Evolutionary conservation across 2,329 filamentous ascomycete genomes (phyloP).

Genomic region (Pseudocercospora musae): DNA sequence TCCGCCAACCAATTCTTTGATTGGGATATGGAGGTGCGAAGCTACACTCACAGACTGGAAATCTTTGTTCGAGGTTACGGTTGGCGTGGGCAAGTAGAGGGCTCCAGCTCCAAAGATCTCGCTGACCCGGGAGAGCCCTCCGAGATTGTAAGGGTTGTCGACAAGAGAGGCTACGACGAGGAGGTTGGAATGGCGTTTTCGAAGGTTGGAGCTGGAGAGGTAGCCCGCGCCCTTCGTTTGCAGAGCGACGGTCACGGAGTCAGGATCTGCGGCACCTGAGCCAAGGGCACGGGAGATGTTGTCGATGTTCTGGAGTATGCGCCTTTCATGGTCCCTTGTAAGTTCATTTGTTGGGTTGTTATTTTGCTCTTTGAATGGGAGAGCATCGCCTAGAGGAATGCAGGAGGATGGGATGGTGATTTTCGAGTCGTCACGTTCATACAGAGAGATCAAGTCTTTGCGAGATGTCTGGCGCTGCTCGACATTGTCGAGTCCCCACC

Average conservation of each 20-base stretch:
- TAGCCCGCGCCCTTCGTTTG: conserved; percentile 52
- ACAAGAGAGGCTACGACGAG: conserved; percentile 51
- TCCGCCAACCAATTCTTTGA: conserved; percentile 34
- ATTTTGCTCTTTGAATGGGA: neutral
- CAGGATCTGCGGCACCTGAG: conserved; percentile 6
- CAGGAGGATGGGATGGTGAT: conserved; percentile 25
- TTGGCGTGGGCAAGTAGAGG: conserved; percentile 43
- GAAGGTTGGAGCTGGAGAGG: conserved; percentile 36
- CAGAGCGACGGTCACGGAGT: conserved; percentile 34
- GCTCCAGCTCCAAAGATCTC: conserved; percentile 51
- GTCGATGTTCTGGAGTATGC: conserved; percentile 18
- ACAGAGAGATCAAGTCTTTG: conserved; percentile 42
- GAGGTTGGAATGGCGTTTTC: conserved; percentile 32
- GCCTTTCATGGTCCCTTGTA: conserved; percentile 8
- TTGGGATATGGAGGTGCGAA: conserved; percentile 49
- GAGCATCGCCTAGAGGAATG: conserved; percentile 34
- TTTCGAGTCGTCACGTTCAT: conserved; percentile 26
- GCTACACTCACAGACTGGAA: conserved; percentile 51
- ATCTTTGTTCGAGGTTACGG: conserved; percentile 45
- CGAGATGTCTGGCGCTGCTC: conserved; percentile 38
- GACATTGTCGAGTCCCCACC: conserved; percentile 43
- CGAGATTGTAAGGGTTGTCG: conserved; percentile 50
- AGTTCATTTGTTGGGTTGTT: neutral
- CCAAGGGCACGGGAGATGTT: conserved; percentile 18
- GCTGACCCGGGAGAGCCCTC: conserved; percentile 49